These are phyloP conservation scores for Pulicaria dysenterica DNA, from an alignment of 129 eudicot species.

Conservation along the genomic window DNA sequence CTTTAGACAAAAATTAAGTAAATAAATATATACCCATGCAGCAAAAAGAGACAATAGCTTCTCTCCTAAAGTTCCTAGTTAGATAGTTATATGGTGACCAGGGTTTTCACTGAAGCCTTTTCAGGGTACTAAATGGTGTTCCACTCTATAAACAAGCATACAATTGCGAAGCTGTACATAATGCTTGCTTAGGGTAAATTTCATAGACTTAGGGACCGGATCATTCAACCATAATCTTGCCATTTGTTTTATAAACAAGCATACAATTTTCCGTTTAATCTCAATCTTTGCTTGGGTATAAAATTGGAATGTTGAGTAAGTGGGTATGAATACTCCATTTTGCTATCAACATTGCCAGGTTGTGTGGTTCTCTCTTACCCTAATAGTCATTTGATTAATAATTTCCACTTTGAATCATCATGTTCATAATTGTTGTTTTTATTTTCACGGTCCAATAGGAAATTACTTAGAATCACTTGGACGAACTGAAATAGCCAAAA, in stretches of 20 bases:
- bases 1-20: not conserved
- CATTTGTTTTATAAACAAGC: not conserved
- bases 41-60: conserved; percentile 2
- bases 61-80: not conserved
- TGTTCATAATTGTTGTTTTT: not conserved
- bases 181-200: not conserved
- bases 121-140: conserved; percentile 10
- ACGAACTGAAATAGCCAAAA: not conserved
- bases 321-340: conserved; percentile 5
- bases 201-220: not conserved
- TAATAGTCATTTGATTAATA: not conserved
- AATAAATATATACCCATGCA: conserved; percentile 14
- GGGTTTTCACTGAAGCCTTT: not conserved
- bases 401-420: not conserved
- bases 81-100: conserved; percentile 4
- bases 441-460: not conserved
- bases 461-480: too few relatives aligned
- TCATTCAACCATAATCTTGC: conserved; percentile 10
- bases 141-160: not conserved
- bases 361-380: too few relatives aligned
- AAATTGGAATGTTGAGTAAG: conserved; percentile 12
- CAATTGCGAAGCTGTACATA: conserved; percentile 11
- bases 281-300: not conserved
- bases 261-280: not conserved
- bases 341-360: not conserved